phyloP scores from a whole-genome alignment of 1,139 yeast species.

The Saccharomyces hybrid region DNA sequence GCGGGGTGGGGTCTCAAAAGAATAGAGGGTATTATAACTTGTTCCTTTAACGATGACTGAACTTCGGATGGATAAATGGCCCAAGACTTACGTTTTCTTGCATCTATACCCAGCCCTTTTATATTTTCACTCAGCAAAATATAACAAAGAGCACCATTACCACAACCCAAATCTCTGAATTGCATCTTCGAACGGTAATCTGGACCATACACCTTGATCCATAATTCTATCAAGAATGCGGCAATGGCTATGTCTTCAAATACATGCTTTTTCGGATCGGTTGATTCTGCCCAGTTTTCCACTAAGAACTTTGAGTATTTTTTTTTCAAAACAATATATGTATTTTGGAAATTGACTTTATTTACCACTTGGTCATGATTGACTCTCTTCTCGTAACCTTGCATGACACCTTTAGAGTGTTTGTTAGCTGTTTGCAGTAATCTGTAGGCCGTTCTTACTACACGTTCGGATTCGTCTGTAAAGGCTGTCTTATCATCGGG shows the following conservation, averaged over 20 bases:
- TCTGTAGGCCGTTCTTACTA: constrained; percentile 74
- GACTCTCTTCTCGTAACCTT: constrained; percentile 83
- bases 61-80: constrained; percentile 55
- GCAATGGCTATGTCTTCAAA: constrained; percentile 96
- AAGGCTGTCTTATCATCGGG: constrained; percentile 19
- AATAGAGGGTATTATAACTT: constrained; percentile 70
- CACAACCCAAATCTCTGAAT: constrained; percentile 91
- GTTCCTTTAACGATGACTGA: constrained; percentile 55
- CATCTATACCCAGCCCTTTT: constrained; percentile 81
- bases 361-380: constrained; percentile 83
- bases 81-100: constrained; percentile 89
- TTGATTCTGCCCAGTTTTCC: constrained; percentile 84
- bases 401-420: constrained; percentile 75
- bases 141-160: constrained; percentile 82
- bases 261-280: constrained; percentile 93
- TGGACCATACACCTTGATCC: constrained; percentile 52
- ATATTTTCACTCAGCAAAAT: constrained; percentile 74
- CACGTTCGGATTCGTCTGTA: constrained; percentile 41
- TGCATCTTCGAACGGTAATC: constrained; percentile 45
- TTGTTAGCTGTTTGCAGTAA: constrained; percentile 71
- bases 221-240: constrained; percentile 83
- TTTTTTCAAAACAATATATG: constrained; percentile 73
- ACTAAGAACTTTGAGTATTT: constrained; percentile 71
- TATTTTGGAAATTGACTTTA: constrained; percentile 73
- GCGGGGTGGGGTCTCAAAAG: constrained; percentile 64